These are phyloP conservation scores for Aspergillus tanneri DNA, from an alignment of 2,329 filamentous ascomycete genomes.

Conservation along the genomic window DNA sequence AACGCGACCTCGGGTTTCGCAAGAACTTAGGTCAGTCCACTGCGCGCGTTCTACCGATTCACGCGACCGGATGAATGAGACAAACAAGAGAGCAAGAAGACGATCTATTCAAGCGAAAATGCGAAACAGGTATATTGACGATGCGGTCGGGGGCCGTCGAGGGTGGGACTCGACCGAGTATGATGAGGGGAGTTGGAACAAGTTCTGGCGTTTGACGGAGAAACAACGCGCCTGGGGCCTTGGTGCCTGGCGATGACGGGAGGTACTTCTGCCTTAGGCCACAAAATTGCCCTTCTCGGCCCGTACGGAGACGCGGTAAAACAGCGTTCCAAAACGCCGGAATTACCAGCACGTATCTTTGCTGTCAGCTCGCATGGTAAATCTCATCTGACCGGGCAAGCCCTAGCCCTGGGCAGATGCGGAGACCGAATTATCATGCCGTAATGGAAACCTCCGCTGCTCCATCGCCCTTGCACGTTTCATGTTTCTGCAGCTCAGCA, in stretches of 20 bases:
- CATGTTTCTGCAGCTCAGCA: constrained; percentile 4
- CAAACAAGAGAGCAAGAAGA: background rate
- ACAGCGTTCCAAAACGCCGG: no score
- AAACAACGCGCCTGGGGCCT: constrained; percentile 19
- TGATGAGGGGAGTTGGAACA: constrained; percentile 11
- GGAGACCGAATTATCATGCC: constrained; percentile 21
- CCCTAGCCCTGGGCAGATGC: constrained; percentile 12
- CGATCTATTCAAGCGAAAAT: background rate
- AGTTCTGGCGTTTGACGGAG: constrained; percentile 12
- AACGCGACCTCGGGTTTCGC: constrained; percentile 3
- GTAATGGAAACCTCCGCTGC: constrained; percentile 22
- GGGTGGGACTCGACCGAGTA: constrained; percentile 6
- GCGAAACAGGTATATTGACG: background rate
- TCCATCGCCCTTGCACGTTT: constrained; percentile 12
- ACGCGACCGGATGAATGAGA: background rate
- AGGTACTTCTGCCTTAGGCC: background rate
- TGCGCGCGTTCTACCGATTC: constrained; percentile 1
- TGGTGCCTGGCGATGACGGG: constrained; percentile 18
- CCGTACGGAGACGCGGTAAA: background rate
- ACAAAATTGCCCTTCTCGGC: background rate
- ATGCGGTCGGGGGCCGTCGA: background rate
- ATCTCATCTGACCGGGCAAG: background rate
- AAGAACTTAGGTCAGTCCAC: background rate
- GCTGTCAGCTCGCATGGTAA: no score
- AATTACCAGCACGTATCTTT: no score